Evolutionary conservation across 495 filamentous ascomycete genomes (phyloP), one percentile per base, ranked within the genome.

Genomic region (Aspergillus sparsus): DNA sequence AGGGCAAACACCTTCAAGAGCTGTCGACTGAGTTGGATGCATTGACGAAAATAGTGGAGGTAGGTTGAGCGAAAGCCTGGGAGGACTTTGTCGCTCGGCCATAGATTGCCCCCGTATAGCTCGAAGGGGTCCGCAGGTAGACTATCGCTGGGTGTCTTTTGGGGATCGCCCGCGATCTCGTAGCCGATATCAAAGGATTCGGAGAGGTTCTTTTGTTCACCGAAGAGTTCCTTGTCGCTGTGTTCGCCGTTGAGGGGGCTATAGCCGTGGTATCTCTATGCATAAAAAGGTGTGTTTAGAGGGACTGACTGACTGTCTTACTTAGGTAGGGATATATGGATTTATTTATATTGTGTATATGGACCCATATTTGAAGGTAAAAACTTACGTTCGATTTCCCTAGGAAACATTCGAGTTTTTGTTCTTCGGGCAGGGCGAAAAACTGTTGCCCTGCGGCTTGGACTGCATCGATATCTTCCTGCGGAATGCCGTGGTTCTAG

Each of bases 1-100:
- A 83, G 68, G 0, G 81, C 80, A 62, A 82, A 80, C 21, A 81
- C 68, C 5, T 63, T 67, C 55, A 78, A 72, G 34, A 81, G 50
- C 16, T 68, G 60, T 12, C 74, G 70, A 13, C 69, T 5, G 75
- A 64, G 46, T 68, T 62, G 0, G 76, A 63, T 11, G 67, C 64
- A 42, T 68, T 55, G 9, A 39, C 58, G 44, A 31, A 68, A 75
- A 55, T 78, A 77, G 18, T 50, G 15, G 3, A 65, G 54, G 16
- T 69, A 71, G 0, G 50, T 63, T 6, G 58, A n/a, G 0, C 54
- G 37, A 42, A 70, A 70, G 6, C 60, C 66, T 3, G 63, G 55
- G 11, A 72, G 46, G 9, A 63, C 57, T 11, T 60, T 53, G 5
- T 73, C 58, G 37, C 42, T 50, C 1, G 71, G 70, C 66, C 66